Conservation (phyloP, 1,284 basidiomycete genomes). For the Mycocalia duriaeana region DNA sequence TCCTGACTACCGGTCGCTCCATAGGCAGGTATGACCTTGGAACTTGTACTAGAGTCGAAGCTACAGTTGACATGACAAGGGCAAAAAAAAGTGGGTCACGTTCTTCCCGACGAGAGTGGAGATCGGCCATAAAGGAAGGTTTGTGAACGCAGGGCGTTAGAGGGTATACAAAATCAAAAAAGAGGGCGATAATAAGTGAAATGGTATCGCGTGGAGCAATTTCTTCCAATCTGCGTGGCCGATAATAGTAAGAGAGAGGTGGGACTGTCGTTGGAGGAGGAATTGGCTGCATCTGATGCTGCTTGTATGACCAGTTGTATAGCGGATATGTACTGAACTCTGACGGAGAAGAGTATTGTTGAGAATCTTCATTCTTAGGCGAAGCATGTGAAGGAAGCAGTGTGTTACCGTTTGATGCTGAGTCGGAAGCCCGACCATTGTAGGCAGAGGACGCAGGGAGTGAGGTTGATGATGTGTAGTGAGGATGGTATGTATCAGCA, state of each 20-base stretch:
- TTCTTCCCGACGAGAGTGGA: constrained; percentile 73
- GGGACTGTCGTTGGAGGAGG: constrained; percentile 52
- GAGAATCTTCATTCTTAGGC: constrained; percentile 40
- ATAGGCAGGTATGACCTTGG: constrained; percentile 78
- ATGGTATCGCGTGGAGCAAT: constrained; percentile 75
- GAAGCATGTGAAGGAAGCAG: constrained; percentile 21
- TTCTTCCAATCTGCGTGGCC: constrained; percentile 66
- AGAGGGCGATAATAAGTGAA: constrained; percentile 74
- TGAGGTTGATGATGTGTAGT: constrained; percentile 41
- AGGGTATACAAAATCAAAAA: constrained; percentile 87
- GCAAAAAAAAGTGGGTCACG: constrained; percentile 83
- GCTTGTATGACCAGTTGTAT: constrained; percentile 68
- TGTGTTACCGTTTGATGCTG: constrained; percentile 27
- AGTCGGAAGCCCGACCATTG: constrained; percentile 26
- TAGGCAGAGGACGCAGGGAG: constrained; percentile 31
- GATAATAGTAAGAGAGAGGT: constrained; percentile 67
- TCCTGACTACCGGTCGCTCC: constrained; percentile 71
- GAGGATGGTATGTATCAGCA: constrained; percentile 58
- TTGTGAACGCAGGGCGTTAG: constrained; percentile 79
- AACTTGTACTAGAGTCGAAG: constrained; percentile 78
- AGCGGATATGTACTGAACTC: constrained; percentile 63
- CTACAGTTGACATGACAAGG: constrained; percentile 79
- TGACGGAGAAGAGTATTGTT: constrained; percentile 36
- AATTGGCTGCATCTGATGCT: constrained; percentile 46
- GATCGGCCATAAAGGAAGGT: constrained; percentile 82